Percentiles rank a stretch among this genome's conserved stretches.
phyloP scores from a whole-genome alignment of 2,329 filamentous ascomycete species.

The Fusarium sp. region DNA sequence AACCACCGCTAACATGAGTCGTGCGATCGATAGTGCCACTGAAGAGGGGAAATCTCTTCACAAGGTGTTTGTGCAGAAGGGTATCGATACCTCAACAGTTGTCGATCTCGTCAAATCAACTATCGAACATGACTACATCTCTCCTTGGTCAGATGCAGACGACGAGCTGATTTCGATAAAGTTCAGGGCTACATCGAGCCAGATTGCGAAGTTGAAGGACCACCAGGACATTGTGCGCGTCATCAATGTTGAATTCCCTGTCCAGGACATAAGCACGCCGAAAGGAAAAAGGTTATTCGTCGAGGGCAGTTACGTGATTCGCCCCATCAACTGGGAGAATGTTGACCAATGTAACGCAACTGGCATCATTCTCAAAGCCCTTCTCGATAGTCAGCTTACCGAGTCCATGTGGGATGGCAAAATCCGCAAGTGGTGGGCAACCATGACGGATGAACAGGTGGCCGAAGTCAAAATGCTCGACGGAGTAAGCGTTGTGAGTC shows the following conservation, averaged over 20 bases:
- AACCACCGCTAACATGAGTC: not conserved
- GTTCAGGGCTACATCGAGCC: not conserved
- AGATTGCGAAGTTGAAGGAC: not conserved
- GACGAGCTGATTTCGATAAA: not conserved
- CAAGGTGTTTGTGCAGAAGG: not conserved
- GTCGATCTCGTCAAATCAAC: not conserved
- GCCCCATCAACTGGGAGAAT: not conserved
- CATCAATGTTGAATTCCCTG: not conserved
- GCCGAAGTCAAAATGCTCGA: not conserved
- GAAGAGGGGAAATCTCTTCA: not conserved
- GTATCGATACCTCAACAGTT: not conserved
- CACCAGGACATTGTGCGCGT: not conserved
- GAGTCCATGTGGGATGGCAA: not conserved
- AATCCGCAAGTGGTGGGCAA: not conserved
- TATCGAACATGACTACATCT: not conserved
- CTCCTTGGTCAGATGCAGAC: not conserved
- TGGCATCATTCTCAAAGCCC: conserved; percentile 4
- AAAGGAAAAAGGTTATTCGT: not conserved
- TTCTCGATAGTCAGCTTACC: not conserved
- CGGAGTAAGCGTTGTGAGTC: not conserved
- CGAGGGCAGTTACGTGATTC: not conserved
- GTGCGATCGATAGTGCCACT: not conserved
- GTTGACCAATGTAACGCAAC: conserved; percentile 7
- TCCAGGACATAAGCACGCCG: not conserved
- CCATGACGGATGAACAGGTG: conserved; percentile 1